Conservation (phyloP, 495 filamentous ascomycete species). For the Hamigera avellanea region DNA sequence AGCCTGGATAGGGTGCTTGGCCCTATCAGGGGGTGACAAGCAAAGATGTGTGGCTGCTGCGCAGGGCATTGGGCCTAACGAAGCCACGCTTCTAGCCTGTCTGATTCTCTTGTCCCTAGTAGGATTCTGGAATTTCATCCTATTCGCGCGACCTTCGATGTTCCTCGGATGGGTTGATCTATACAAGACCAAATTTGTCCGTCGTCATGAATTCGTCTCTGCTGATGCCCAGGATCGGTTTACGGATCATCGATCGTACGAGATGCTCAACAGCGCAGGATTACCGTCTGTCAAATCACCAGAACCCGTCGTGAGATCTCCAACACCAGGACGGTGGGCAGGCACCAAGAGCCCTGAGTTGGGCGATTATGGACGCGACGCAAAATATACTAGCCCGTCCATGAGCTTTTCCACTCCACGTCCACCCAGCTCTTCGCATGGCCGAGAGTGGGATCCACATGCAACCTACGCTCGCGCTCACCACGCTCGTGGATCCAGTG, state of each 20-base stretch:
- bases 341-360: slow-evolving; percentile 20
- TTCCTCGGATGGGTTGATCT: slow-evolving; percentile 72
- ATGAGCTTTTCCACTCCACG: slow-evolving; percentile 50
- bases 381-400: slow-evolving; percentile 42
- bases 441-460: slow-evolving; percentile 29
- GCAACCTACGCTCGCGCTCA: slow-evolving; percentile 22
- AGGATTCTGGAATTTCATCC: slow-evolving; percentile 71
- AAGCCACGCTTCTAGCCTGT: slow-evolving; percentile 70
- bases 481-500: background rate
- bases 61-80: slow-evolving; percentile 39
- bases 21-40: slow-evolving; percentile 46
- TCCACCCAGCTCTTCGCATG: slow-evolving; percentile 27
- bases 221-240: slow-evolving; percentile 62
- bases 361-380: slow-evolving; percentile 36
- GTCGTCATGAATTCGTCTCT: slow-evolving; percentile 66
- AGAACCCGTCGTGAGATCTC: slow-evolving; percentile 32
- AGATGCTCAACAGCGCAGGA: slow-evolving; percentile 55
- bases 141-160: slow-evolving; percentile 75
- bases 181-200: slow-evolving; percentile 33
- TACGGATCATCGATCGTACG: slow-evolving; percentile 59
- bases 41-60: slow-evolving; percentile 50
- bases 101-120: slow-evolving; percentile 73
- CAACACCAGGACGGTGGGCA: slow-evolving; percentile 18
- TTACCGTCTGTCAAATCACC: slow-evolving; percentile 26
- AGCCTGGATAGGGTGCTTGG: slow-evolving; percentile 66